Evolutionary conservation across 78 protist species (phyloP).

Genomic region (Dictyostelium brefeldianum): DNA sequence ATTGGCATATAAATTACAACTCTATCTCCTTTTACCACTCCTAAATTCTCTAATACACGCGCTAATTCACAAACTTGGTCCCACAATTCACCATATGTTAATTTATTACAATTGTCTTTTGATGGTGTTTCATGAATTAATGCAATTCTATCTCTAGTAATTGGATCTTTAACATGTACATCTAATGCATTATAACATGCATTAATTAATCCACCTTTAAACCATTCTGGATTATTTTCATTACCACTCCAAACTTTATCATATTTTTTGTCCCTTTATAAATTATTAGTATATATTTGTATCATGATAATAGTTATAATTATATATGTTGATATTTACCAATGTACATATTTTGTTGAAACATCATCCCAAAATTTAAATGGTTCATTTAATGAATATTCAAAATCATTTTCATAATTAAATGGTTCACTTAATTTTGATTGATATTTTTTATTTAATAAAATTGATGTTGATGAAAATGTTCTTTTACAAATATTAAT

Average conservation of each 20-base stretch:
- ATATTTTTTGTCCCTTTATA: slow-evolving; percentile 31
- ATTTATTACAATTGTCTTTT: background rate
- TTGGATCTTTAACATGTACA: slow-evolving; percentile 15
- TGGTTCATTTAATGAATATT: slow-evolving; percentile 11
- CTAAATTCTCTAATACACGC: slow-evolving; percentile 75
- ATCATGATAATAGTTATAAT: background rate
- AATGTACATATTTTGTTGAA: slow-evolving; percentile 40
- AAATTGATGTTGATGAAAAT: background rate
- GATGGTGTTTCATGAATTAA: slow-evolving; percentile 55
- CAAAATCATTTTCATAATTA: slow-evolving; percentile 38
- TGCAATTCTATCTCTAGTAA: slow-evolving; percentile 10
- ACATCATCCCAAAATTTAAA: slow-evolving; percentile 39
- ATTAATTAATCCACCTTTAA: slow-evolving; percentile 23
- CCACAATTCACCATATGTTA: slow-evolving; percentile 38
- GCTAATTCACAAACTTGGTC: slow-evolving; percentile 81
- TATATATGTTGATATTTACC: background rate
- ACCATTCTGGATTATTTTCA: slow-evolving; percentile 21
- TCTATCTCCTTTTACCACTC: slow-evolving; percentile 91
- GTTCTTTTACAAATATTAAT: background rate
- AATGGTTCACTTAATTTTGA: slow-evolving; percentile 27
- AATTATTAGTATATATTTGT: background rate
- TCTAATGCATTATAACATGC: slow-evolving; percentile 27
- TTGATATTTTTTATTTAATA: background rate
- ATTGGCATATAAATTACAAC: slow-evolving; percentile 96
- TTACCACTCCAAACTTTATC: slow-evolving; percentile 22